Evolutionary conservation across 805 yeast genomes (phyloP), one percentile per base, ranked within the genome.

Genomic region (Myxozyma mucilagina): DNA sequence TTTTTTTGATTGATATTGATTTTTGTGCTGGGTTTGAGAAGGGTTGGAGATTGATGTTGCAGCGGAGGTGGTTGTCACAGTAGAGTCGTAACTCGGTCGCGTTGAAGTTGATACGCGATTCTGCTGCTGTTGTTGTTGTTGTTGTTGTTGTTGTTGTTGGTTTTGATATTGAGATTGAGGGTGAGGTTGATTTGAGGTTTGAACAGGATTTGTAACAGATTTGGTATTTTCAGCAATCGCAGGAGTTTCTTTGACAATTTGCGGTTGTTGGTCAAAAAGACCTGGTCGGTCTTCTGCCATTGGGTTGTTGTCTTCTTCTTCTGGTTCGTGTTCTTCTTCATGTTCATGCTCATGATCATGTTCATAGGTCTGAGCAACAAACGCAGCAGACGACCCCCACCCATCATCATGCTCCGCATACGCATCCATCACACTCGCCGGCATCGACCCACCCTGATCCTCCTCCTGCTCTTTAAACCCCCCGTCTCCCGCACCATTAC

Each of bases 261-360:
- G 64, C 43, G 60, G 59, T 29, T 63, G 61, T 4, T 59, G 35
- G 11, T 56, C 65, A 56, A 52, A 63, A 39, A 63, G 52, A 16
- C 20, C 24, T 10, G 66, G 61, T 20, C 66, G 58, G 39, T 60
- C 61, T n/a, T 56, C 48, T 31, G 47, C 56, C 56, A 41, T 41
- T 41, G 56, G 56, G 41, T 52, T 43, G 16, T 52, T 41, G n/a
- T 50, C 54, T 13, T 43, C 56, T 20, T 52, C 56, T 29, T 52
- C 41, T 18, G 35, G 47, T n/a, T 41, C 24, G 35, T 16, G 24
- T 6, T 16, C 10, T 13, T 35, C 34, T 14, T 44, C 53, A 31
- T 44, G 58, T 31, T 35, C 49, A 8, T 41, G 24, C 32, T 47
- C 53, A n/a, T 31, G 29, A 6, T 48, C 48, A 18, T 55, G 48